phyloP scores from a whole-genome alignment of 306 rosid species.

The Canavalia ensiformis region DNA sequence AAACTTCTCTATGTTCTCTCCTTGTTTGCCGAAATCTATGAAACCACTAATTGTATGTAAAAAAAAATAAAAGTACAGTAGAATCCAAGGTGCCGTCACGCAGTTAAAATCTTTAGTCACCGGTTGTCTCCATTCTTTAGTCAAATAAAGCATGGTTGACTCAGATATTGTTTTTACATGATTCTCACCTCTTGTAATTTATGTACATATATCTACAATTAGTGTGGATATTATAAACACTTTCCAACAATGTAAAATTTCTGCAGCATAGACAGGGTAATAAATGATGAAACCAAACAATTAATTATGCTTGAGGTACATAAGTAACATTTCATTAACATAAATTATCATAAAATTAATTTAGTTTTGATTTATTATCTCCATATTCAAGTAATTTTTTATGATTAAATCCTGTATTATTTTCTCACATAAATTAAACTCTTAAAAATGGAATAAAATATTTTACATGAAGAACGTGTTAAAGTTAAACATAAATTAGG shows the following conservation, averaged over 20 bases:
- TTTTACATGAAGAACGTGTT: not conserved
- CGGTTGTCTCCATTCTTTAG: conserved; percentile 46
- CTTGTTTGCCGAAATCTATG: conserved; percentile 28
- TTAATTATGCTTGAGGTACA: not conserved
- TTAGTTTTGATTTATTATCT: not conserved
- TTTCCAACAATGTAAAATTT: conserved; percentile 15
- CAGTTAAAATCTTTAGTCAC: conserved; percentile 14
- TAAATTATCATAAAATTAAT: not conserved
- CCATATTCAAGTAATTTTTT: not conserved
- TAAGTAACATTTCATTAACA: not conserved
- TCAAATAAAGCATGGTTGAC: conserved; percentile 58
- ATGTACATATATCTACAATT: not conserved
- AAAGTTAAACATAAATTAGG: conserved; percentile 5
- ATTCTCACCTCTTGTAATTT: not conserved
- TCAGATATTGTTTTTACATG: conserved; percentile 26
- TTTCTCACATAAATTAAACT: not conserved
- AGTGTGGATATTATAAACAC: not conserved
- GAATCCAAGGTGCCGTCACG: conserved; percentile 47
- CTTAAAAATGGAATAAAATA: no score
- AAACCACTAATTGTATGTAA: not conserved
- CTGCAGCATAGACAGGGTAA: not conserved
- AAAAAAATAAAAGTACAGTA: not conserved
- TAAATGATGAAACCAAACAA: not conserved
- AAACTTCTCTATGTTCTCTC: not conserved
- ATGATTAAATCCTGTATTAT: not conserved